A percentile compares a stretch with the other conserved stretches of the same genome.
phyloP scores from a whole-genome alignment of 768 basidiomycete genomes.

The Boletellus ananiceps region DNA sequence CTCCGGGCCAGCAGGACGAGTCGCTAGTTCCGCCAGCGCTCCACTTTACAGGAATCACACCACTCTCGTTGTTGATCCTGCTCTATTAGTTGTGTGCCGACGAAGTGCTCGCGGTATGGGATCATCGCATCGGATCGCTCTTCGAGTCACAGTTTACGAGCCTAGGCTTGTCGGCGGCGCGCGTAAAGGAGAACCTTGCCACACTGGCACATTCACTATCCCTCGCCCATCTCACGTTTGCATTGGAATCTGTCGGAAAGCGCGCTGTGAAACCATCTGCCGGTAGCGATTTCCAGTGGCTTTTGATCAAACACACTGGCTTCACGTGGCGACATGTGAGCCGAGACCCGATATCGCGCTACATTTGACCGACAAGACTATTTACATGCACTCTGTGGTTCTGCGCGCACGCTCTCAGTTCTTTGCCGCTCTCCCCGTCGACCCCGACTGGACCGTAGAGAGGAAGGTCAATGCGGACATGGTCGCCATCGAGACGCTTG shows the following conservation, averaged over 20 bases:
- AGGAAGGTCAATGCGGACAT: conserved; percentile 53
- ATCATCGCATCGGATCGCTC: conserved; percentile 53
- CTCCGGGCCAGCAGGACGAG: too few relatives aligned
- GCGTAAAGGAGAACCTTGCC: conserved; percentile 62
- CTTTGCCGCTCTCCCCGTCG: conserved; percentile 80
- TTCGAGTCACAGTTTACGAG: conserved; percentile 38
- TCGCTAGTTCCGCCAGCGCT: conserved; percentile 2
- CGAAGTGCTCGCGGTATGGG: conserved; percentile 78
- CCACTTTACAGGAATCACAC: conserved; percentile 51
- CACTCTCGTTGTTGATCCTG: conserved; percentile 60
- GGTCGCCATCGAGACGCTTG: conserved; percentile 53
- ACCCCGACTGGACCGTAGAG: conserved; percentile 71
- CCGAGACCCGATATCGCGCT: conserved; percentile 64
- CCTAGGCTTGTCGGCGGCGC: conserved; percentile 39
- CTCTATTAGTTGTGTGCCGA: conserved; percentile 89
- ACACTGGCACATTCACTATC: conserved; percentile 53
- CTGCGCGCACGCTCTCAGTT: conserved; percentile 82
- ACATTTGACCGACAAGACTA: conserved; percentile 58
- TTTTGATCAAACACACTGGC: conserved; percentile 38
- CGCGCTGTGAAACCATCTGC: conserved; percentile 47
- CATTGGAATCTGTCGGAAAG: conserved; percentile 61
- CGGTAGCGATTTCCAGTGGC: conserved; percentile 41
- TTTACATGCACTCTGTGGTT: conserved; percentile 66
- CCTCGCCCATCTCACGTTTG: conserved; percentile 49
- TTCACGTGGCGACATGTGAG: conserved; percentile 3